Conservation (phyloP, 139 green algal species). For the Tetradesmus obliquus region DNA sequence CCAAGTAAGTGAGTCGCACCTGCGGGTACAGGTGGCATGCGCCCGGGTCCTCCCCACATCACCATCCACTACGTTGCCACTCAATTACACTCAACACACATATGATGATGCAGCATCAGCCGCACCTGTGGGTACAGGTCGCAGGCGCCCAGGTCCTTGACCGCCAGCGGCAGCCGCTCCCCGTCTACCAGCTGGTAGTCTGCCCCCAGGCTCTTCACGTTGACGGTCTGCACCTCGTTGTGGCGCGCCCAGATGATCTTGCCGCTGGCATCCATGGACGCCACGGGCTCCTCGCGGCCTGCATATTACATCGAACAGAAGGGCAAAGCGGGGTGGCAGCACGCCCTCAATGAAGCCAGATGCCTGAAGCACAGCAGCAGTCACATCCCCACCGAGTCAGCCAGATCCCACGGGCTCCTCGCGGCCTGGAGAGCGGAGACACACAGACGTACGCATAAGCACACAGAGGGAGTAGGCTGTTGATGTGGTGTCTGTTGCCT, state of each 20-base stretch:
- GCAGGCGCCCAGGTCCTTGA: conserved; percentile 96
- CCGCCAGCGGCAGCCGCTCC: conserved; percentile 94
- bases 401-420: too few species aligned
- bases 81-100: too few species aligned
- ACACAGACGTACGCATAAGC: too few species aligned
- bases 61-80: too few species aligned
- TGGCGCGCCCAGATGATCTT: conserved; percentile 90
- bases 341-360: too few species aligned
- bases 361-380: background rate
- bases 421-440: background rate
- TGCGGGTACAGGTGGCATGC: conserved; percentile 95
- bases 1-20: too few species aligned
- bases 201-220: conserved; percentile 86
- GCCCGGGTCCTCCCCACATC: conserved; percentile 96
- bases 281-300: conserved; percentile 97
- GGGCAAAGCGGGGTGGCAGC: too few species aligned
- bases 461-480: too few species aligned
- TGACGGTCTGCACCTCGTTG: conserved; percentile 78
- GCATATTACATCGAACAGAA: background rate
- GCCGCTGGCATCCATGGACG: conserved; percentile 95
- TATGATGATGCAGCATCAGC: too few species aligned
- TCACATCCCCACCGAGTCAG: background rate
- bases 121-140: conserved; percentile 93
- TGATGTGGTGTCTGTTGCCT: too few species aligned
- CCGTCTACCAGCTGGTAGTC: conserved; percentile 83